A percentile compares a stretch with the other conserved stretches of the same genome.
Evolutionary conservation across 495 filamentous ascomycete species (phyloP).

Genomic region (Viridothelium virens): DNA sequence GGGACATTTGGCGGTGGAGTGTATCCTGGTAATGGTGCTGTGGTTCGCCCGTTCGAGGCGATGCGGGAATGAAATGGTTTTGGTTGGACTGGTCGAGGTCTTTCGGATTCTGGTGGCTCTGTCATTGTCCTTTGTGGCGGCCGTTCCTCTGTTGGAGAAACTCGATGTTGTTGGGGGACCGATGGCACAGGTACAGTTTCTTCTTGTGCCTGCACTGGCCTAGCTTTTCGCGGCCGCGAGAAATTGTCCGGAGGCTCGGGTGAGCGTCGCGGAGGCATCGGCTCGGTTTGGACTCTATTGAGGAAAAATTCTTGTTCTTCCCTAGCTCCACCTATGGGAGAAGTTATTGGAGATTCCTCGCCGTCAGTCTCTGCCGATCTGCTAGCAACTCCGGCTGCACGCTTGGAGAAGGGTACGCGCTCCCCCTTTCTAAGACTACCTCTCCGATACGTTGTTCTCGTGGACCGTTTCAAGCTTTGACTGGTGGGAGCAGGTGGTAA

Average conservation of each 20-base stretch:
- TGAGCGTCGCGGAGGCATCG: slow-evolving; percentile 40
- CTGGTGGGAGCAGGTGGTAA: slow-evolving; percentile 64
- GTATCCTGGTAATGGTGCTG: slow-evolving; percentile 36
- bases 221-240: slow-evolving; percentile 23
- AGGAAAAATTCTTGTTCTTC: slow-evolving; percentile 47
- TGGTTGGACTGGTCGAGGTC: slow-evolving; percentile 20
- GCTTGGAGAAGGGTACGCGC: slow-evolving; percentile 65
- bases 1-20: slow-evolving; percentile 27
- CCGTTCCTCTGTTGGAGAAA: slow-evolving; percentile 16
- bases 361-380: slow-evolving; percentile 48
- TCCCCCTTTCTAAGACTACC: slow-evolving; percentile 79
- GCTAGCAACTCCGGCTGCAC: slow-evolving; percentile 44
- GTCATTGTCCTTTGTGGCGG: background rate
- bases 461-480: slow-evolving; percentile 77
- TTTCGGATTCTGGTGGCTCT: slow-evolving; percentile 6
- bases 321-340: slow-evolving; percentile 34
- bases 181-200: slow-evolving; percentile 3
- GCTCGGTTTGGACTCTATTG: slow-evolving; percentile 68
- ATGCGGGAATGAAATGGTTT: slow-evolving; percentile 37
- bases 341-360: slow-evolving; percentile 46
- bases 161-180: slow-evolving; percentile 19
- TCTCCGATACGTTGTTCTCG: slow-evolving; percentile 82
- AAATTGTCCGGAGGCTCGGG: slow-evolving; percentile 26
- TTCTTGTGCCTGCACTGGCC: slow-evolving; percentile 6
- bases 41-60: slow-evolving; percentile 37